Conservation (phyloP, 345 rosid genomes). For the Boechera retrofracta region DNA sequence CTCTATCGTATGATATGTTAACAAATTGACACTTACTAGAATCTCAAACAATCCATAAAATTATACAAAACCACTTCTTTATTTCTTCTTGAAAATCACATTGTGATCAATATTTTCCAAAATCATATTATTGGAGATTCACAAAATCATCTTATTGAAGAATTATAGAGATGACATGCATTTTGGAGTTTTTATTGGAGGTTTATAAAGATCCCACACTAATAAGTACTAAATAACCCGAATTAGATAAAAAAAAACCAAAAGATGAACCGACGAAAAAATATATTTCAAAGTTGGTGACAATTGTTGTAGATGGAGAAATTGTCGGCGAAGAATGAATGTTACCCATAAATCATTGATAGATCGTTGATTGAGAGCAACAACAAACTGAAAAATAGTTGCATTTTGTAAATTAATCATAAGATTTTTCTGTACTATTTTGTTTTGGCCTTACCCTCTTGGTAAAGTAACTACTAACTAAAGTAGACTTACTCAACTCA, state of each 20-base stretch:
- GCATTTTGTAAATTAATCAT: no score
- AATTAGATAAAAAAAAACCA: no score
- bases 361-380: background rate
- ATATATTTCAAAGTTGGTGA: background rate
- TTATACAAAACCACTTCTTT: background rate
- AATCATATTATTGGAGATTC: background rate
- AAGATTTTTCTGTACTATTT: background rate
- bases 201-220: no score
- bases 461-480: conserved; percentile 8
- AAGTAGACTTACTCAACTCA: conserved; percentile 10
- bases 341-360: background rate
- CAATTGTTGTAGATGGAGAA: background rate
- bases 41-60: background rate
- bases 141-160: background rate
- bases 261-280: no score
- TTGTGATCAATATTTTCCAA: background rate
- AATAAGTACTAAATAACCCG: no score
- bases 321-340: conserved; percentile 5
- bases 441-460: background rate
- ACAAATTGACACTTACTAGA: background rate
- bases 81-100: background rate
- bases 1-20: no score
- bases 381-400: background rate
- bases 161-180: no score
- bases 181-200: no score